These are phyloP conservation scores for Camelina sativa DNA, from an alignment of 345 rosid genomes.

Conservation along the genomic window DNA sequence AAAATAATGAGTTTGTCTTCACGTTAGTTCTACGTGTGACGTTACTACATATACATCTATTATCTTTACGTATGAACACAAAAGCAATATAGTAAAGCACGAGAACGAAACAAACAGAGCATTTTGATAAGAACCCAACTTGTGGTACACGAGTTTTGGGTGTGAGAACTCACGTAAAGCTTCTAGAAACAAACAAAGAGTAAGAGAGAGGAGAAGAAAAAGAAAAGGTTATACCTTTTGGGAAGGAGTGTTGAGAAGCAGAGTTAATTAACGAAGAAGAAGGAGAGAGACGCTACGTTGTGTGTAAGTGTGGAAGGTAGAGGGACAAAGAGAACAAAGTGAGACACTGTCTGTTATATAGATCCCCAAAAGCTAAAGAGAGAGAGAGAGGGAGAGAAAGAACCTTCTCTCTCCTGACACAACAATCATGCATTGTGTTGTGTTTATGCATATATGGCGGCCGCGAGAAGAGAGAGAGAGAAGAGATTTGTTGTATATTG, in stretches of 20 bases:
- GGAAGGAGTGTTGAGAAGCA: constrained; percentile 47
- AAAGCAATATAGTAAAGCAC: constrained; percentile 1
- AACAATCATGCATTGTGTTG: constrained; percentile 80
- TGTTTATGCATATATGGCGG: constrained; percentile 87
- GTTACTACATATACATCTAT: constrained; percentile 26
- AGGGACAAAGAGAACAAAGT: constrained; percentile 62
- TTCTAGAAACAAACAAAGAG: constrained; percentile 20
- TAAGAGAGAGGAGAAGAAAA: neutral
- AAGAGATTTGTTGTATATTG: constrained; percentile 44
- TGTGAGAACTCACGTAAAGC: neutral
- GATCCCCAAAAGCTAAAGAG: constrained; percentile 48
- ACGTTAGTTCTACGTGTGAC: constrained; percentile 35
- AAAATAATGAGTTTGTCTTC: constrained; percentile 34
- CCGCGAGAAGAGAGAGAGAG: constrained; percentile 54
- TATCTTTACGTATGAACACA: constrained; percentile 13
- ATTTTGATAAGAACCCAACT: neutral
- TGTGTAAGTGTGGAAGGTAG: constrained; percentile 43
- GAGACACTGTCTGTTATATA: constrained; percentile 57
- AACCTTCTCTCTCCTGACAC: constrained; percentile 71
- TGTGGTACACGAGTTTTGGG: neutral
- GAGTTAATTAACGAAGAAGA: constrained; percentile 22
- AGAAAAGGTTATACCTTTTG: constrained; percentile 47
- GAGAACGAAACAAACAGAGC: neutral
- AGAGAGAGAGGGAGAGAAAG: constrained; percentile 15
- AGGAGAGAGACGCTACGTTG: constrained; percentile 9